Evolutionary conservation across 2,329 filamentous ascomycete species (phyloP), one percentile per base, ranked within the genome.

Genomic region (Phialophora tarda): DNA sequence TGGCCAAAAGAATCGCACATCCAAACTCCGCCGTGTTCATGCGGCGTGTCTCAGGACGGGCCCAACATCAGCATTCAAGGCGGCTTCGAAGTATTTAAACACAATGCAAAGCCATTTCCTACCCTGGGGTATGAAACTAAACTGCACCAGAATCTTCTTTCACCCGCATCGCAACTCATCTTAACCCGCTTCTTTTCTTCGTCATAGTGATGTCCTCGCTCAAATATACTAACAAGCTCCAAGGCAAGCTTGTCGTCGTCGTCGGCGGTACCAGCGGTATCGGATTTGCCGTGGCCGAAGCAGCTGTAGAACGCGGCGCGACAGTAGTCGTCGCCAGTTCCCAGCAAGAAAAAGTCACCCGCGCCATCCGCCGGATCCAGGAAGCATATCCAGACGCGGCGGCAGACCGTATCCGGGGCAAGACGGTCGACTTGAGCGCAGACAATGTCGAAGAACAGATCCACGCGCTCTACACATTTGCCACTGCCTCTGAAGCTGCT

Each of bases 231-330:
- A 77, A 77, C 71, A 85, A 84, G 73, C 82, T 86, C 34, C 68
- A 75, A 21, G 75, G 74, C 69, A 74, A 77, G 30, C 80, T 79
- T 38, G 75, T 86, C 62, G 78, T 86, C 62, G 75, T 86, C 68
- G 77, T 86, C 26, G 85, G 84, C 23, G 84, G 83, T 47, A 82
- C 80, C 41, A 78, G 79, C 53, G 84, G 85, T 62, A 81, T 86
- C 48, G 85, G 84, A 47, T 85, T 80, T 72, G 76, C 74, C 64
- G 80, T 83, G 8, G 84, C 84, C 61, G 81, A 85, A 79, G 82
- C 81, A 3, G 75, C 76, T 53, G 73, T 86, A 59, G 83, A 85
- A 68, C 75, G 81, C 68, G 82, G 81, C 69, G 81, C 81, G 62
- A 75, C 75, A 32, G 78, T 86, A 34, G 80, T 79, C 32, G 79